phyloP scores from a whole-genome alignment of 139 green algal species.

The Coelastrella sp. region DNA sequence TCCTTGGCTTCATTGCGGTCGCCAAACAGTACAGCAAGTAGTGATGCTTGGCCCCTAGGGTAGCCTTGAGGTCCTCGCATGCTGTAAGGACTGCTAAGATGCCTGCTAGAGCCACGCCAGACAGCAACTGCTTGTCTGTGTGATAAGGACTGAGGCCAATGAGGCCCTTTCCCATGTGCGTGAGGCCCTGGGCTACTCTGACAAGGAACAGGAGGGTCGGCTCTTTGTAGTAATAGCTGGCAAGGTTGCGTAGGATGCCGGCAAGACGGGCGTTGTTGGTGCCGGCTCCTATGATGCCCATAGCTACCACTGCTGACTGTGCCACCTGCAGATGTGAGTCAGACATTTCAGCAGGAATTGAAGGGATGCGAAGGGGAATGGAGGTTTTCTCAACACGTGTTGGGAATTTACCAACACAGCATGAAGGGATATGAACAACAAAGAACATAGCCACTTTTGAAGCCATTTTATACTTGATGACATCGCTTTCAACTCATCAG shows the following conservation, averaged over 20 bases:
- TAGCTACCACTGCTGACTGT: constrained; percentile 85
- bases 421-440: too few relatives aligned
- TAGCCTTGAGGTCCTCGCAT: constrained; percentile 83
- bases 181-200: constrained; percentile 81
- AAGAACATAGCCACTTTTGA: too few relatives aligned
- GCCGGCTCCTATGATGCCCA: constrained; percentile 94
- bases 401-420: too few relatives aligned
- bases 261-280: constrained; percentile 97
- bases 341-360: neutral
- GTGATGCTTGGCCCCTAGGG: constrained; percentile 86
- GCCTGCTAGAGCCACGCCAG: constrained; percentile 84
- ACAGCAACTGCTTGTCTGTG: constrained; percentile 90
- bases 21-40: constrained; percentile 95
- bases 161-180: constrained; percentile 98
- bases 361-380: too few relatives aligned
- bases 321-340: constrained; percentile 64
- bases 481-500: too few relatives aligned
- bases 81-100: constrained; percentile 86
- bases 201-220: constrained; percentile 94
- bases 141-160: constrained; percentile 93
- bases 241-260: constrained; percentile 87
- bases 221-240: constrained; percentile 98
- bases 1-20: constrained; percentile 92
- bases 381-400: too few relatives aligned
- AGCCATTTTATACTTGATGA: too few relatives aligned